Conservation (phyloP, 495 filamentous ascomycete species). For the Lepidopterella palustris region DNA sequence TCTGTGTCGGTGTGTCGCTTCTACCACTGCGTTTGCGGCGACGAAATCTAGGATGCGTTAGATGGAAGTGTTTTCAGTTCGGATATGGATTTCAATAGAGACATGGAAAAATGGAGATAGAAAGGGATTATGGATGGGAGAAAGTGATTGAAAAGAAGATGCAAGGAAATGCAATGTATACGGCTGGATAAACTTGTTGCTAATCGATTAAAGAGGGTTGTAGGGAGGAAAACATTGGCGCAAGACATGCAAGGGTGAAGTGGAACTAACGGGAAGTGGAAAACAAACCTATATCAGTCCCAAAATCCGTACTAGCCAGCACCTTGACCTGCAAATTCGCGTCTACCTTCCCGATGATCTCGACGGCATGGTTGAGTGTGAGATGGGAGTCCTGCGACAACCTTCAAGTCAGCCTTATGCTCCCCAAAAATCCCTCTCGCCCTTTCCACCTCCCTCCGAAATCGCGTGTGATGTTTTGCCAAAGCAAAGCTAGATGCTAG, state of each 20-base stretch:
- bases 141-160: not conserved
- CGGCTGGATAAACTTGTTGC: not conserved
- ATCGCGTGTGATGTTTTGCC: too few relatives aligned
- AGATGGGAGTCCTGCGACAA: constrained; percentile 64
- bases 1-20: constrained; percentile 80
- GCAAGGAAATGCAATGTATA: not conserved
- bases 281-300: constrained; percentile 56
- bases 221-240: not conserved
- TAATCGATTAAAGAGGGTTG: not conserved
- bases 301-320: constrained; percentile 72
- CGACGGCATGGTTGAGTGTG: constrained; percentile 68
- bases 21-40: constrained; percentile 73
- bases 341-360: constrained; percentile 89
- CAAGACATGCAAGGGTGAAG: too few relatives aligned
- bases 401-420: too few relatives aligned
- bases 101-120: not conserved
- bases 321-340: constrained; percentile 69
- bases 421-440: too few relatives aligned
- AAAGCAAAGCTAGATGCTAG: too few relatives aligned
- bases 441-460: too few relatives aligned
- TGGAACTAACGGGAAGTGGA: too few relatives aligned
- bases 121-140: not conserved
- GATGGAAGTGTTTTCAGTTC: not conserved
- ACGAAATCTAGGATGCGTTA: constrained; percentile 56
- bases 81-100: too few relatives aligned